These are phyloP conservation scores for Ogataea zsoltii DNA, from an alignment of 805 yeast genomes.

Conservation along the genomic window DNA sequence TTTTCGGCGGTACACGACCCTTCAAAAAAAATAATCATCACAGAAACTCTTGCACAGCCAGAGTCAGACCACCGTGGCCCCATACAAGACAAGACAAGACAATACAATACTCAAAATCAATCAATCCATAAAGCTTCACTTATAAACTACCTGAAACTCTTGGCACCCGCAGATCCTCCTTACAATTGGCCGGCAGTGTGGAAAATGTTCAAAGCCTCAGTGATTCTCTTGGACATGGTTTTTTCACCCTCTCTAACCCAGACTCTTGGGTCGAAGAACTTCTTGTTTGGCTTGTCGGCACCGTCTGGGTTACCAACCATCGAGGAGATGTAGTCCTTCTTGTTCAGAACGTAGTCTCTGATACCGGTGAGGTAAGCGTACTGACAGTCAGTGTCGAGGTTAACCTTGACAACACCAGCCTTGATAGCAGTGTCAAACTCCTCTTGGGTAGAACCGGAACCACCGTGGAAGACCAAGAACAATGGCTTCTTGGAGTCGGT, in stretches of 20 bases:
- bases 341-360: conserved; percentile 93
- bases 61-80: too few relatives aligned
- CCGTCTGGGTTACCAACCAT: conserved; percentile 99
- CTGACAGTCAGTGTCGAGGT: conserved; percentile 99
- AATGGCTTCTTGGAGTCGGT: conserved; percentile 63
- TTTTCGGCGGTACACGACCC: conserved; percentile 12
- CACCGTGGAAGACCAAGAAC: conserved; percentile 99
- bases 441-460: conserved; percentile 93
- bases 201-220: conserved; percentile 84
- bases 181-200: conserved; percentile 69
- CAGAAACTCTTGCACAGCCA: not conserved
- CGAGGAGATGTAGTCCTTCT: conserved; percentile 89
- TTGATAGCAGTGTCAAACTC: conserved; percentile 91
- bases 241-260: conserved; percentile 99
- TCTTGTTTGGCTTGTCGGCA: conserved; percentile 99
- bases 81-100: too few relatives aligned
- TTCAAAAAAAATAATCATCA: not conserved
- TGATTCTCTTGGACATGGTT: conserved; percentile 88
- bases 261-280: conserved; percentile 99
- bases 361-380: conserved; percentile 96
- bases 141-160: not conserved
- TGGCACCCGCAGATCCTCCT: not conserved
- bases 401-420: conserved; percentile 97
- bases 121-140: too few relatives aligned
- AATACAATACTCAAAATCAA: too few relatives aligned